Conservation (phyloP, 2,329 filamentous ascomycete species). For the Aspergillus terreus region DNA sequence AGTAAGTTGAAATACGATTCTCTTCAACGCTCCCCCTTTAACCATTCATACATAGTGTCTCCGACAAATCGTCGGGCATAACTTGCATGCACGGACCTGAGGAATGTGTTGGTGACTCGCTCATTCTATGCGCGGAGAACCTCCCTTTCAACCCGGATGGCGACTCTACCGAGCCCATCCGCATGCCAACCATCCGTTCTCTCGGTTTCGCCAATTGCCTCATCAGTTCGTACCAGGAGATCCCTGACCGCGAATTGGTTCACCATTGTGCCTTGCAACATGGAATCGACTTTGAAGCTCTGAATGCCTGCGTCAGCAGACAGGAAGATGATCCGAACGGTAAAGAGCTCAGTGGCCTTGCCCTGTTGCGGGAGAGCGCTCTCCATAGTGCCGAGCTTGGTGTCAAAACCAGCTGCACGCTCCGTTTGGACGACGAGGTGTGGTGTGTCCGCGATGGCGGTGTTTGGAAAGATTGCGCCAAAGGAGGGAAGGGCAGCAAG, state of each 20-base stretch:
- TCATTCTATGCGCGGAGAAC: constrained; percentile 84
- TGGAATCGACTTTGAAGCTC: constrained; percentile 72
- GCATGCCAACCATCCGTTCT: constrained; percentile 70
- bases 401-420: constrained; percentile 71
- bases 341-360: constrained; percentile 42
- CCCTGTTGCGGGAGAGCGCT: constrained; percentile 42
- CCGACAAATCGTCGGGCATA: constrained; percentile 74
- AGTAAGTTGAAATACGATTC: constrained; percentile 37
- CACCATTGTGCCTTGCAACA: constrained; percentile 88
- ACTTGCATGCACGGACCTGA: constrained; percentile 82
- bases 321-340: constrained; percentile 66
- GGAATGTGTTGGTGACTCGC: constrained; percentile 91
- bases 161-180: constrained; percentile 27
- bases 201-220: constrained; percentile 94
- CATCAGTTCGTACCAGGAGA: constrained; percentile 67
- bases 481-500: constrained; percentile 53
- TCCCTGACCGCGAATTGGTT: constrained; percentile 74
- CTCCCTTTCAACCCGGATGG: constrained; percentile 46
- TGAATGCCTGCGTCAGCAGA: constrained; percentile 77
- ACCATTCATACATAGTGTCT: constrained; percentile 44
- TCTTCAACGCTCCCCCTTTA: not conserved
- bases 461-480: constrained; percentile 74
- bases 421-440: constrained; percentile 71
- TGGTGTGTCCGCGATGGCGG: constrained; percentile 81
- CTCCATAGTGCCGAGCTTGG: constrained; percentile 57